Evolutionary conservation across 495 filamentous ascomycete genomes (phyloP), one percentile per base, ranked within the genome.

Genomic region (Lasiosphaeria ovina): DNA sequence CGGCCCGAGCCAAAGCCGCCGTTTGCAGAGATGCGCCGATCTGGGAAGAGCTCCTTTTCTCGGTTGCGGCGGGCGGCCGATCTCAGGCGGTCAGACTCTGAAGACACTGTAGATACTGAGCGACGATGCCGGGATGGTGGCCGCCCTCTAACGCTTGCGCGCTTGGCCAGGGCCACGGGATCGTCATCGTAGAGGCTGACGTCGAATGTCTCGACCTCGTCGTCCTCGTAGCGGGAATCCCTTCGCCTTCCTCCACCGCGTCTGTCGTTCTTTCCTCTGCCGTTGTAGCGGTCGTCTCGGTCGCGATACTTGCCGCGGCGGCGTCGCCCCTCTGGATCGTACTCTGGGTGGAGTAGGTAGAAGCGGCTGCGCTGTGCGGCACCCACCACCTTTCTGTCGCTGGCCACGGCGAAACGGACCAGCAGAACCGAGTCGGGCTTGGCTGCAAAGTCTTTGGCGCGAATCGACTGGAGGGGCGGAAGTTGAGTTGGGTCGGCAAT

Each of bases 271-370:
- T 2, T 24, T 40, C 83, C 44, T 47, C 44, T 47, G 12, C 44
- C 76, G 34, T 76, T 75, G 59, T 88, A 85, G 58, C 86, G 81
- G 11, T 83, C 83, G 57, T 89, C 83, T 8, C 83, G 76, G 17
- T 83, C 83, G 54, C 84, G 77, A 57, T 85, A 82, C 55, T 75
- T 78, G 44, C 68, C 69, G 51, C 72, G 72, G 47, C 78, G 80
- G 60, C 86, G 76, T 48, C 85, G 81, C 72, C 95, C 90, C 47
- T 87, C 83, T 3, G 90, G 92, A 66, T 97, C 92, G 66, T 92
- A 85, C 62, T 95, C 87, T 0, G 92, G 92, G 65, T 98, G 87
- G 67, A 94, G 81, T 8, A 96, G 83, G 69, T 98, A 98, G 74
- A 92, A 98, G 14, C 91, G 80, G 72, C 94, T 97, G 36, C 87